These are phyloP conservation scores for Schizosaccharomyces osmophilus DNA, from an alignment of 805 yeast genomes.

Conservation along the genomic window DNA sequence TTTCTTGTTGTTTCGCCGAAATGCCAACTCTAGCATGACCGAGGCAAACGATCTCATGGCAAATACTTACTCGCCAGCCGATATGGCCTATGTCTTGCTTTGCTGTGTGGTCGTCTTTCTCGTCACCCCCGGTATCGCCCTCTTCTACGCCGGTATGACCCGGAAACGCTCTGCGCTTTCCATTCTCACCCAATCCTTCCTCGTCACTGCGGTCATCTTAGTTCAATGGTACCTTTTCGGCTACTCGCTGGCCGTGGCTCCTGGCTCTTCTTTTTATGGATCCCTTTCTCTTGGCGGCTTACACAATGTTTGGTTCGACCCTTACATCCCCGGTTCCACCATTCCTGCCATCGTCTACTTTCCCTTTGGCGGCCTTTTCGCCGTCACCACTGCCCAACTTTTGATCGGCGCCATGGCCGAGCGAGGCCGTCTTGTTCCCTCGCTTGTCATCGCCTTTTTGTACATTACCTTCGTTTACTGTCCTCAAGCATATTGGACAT, in stretches of 20 bases:
- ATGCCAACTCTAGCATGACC: neutral
- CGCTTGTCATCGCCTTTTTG: conserved; percentile 75
- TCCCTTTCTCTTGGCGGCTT: conserved; percentile 54
- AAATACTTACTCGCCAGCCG: neutral
- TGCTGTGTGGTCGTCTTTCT: conserved; percentile 36
- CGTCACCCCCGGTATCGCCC: conserved; percentile 86
- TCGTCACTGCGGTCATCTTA: conserved; percentile 55
- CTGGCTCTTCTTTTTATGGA: conserved; percentile 45
- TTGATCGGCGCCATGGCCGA: conserved; percentile 95
- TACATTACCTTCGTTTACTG: conserved; percentile 91
- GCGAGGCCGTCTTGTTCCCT: conserved; percentile 82
- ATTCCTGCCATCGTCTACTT: conserved; percentile 65
- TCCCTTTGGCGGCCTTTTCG: conserved; percentile 89
- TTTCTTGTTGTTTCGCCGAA: neutral
- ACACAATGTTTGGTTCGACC: conserved; percentile 26
- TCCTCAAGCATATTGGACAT: conserved; percentile 92
- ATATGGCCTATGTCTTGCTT: neutral
- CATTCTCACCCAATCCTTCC: conserved; percentile 35
- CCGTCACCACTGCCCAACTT: conserved; percentile 69
- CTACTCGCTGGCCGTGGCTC: conserved; percentile 58
- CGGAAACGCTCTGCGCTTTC: conserved; percentile 6
- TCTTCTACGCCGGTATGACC: conserved; percentile 63
- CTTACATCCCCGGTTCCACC: conserved; percentile 44
- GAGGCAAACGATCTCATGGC: neutral
- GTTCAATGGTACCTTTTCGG: conserved; percentile 99